Conservation (phyloP, 2,329 filamentous ascomycete genomes). For the Davidsoniella neocaledoniae region DNA sequence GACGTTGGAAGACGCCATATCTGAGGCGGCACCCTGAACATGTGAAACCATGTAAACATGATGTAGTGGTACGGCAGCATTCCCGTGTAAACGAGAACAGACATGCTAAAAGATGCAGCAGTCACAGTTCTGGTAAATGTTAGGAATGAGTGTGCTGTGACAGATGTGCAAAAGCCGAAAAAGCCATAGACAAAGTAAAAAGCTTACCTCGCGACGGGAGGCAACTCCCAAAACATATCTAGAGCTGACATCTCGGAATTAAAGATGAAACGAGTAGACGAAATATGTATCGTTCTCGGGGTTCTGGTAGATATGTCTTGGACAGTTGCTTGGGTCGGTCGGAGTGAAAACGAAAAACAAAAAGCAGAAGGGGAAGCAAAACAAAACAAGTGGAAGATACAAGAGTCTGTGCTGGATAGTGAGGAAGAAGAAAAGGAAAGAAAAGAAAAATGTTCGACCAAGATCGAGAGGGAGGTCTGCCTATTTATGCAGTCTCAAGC, state of each 20-base stretch:
- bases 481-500: slow-evolving; percentile 13
- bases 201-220: slow-evolving; percentile 26
- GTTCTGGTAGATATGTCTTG: background rate
- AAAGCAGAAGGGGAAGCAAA: slow-evolving; percentile 12
- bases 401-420: background rate
- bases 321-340: slow-evolving; percentile 7
- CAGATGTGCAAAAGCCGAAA: too few species aligned
- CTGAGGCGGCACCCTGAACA: slow-evolving; percentile 35
- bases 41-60: slow-evolving; percentile 31
- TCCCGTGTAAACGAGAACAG: slow-evolving; percentile 38
- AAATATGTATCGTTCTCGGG: background rate
- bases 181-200: too few species aligned
- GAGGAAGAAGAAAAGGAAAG: background rate
- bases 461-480: slow-evolving; percentile 13
- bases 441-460: background rate
- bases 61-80: slow-evolving; percentile 34
- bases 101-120: slow-evolving; percentile 42
- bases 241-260: slow-evolving; percentile 13
- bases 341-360: slow-evolving; percentile 13
- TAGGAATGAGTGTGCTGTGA: background rate
- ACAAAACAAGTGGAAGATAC: background rate
- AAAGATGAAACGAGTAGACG: slow-evolving; percentile 11
- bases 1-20: slow-evolving; percentile 27
- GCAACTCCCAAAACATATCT: slow-evolving; percentile 24
- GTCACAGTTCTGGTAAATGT: slow-evolving; percentile 43